Evolutionary conservation across 139 green algal genomes (phyloP), one percentile per base, ranked within the genome.

Genomic region (Nannochloris sp.): DNA sequence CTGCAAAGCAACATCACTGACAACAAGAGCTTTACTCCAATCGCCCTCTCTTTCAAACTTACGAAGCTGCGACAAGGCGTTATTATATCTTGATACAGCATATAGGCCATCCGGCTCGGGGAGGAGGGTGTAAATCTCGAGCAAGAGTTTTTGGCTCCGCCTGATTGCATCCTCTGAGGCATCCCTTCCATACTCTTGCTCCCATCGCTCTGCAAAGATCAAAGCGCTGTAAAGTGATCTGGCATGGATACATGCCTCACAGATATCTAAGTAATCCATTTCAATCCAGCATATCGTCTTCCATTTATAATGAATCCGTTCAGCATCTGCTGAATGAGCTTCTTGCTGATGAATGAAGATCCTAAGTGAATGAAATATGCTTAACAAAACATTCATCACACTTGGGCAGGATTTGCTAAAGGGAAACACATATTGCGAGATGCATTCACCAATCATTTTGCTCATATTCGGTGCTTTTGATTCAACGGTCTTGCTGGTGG

Each of bases 61-160:
- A 11, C 37, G 48, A 27, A 89, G 66, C 61, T 84, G 82, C 6
- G 70, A 68, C 43, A 66, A 48, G 19, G 80, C 23, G 31, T 67
- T 37, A 48, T 75, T 64, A 4, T 68, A 75, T 24, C 71, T 64
- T 3, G 74, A 75, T 3, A 95, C 72, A 1, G 79, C 88, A 55
- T 95, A 94, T 3, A 95, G 72, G 24, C 80, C 73, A 56, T 95
- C 88, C 0, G 86, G 83, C 61, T 95, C 88, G 24, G 77, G 71
- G 40, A 90, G 73, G 9, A 68, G 44, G 23, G 68, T 74, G 77
- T 90, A 93, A 15, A 82, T 69, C 23, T 87, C 71, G 44, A 95
- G 66, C 63, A 94, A 75, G 48, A 95, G 51, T 37, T 19, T 43
- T 18, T 25, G 64, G 31, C 12, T 7, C 29, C 19, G 25, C 27